These are phyloP conservation scores for Xylaria intraflava DNA, from an alignment of 495 filamentous ascomycete species.

Conservation along the genomic window DNA sequence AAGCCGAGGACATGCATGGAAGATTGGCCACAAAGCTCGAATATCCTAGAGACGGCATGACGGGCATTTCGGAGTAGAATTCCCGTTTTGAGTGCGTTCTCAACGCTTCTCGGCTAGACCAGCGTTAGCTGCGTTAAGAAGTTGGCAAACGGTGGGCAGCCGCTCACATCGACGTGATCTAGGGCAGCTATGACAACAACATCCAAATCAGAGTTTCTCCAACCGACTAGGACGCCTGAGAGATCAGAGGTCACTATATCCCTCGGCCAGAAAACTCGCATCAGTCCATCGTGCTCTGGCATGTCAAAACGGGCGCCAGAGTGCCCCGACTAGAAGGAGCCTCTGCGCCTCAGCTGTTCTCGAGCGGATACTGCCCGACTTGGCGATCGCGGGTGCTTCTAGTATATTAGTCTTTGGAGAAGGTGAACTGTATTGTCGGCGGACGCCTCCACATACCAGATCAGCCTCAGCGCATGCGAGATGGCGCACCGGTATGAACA, in stretches of 20 bases:
- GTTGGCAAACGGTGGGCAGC: slow-evolving; percentile 1
- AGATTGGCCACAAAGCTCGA: slow-evolving; percentile 72
- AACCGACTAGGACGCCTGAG: slow-evolving; percentile 85
- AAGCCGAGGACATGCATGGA: slow-evolving; percentile 81
- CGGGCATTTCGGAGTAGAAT: slow-evolving; percentile 77
- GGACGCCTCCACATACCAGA: slow-evolving; percentile 27
- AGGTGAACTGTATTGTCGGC: slow-evolving; percentile 7
- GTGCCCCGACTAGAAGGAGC: slow-evolving; percentile 68
- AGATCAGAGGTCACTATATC: slow-evolving; percentile 67
- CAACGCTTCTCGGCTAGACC: slow-evolving; percentile 59
- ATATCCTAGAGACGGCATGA: slow-evolving; percentile 74
- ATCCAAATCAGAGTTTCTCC: slow-evolving; percentile 88
- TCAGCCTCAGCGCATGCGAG: slow-evolving; percentile 39
- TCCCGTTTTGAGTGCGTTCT: slow-evolving; percentile 77
- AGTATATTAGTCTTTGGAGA: slow-evolving; percentile 4
- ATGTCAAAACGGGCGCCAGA: slow-evolving; percentile 43
- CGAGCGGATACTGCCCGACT: slow-evolving; percentile 84
- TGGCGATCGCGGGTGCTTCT: slow-evolving; percentile 76
- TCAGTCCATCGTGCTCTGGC: slow-evolving; percentile 92
- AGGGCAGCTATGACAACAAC: slow-evolving; percentile 83
- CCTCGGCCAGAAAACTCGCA: slow-evolving; percentile 97
- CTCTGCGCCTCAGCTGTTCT: slow-evolving; percentile 88
- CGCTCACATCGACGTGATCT: slow-evolving; percentile 79
- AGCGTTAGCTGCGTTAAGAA: slow-evolving; percentile 6
- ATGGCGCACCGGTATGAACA: slow-evolving; percentile 43